These are phyloP conservation scores for Boletus pseudo-olivaceus DNA, from an alignment of 768 basidiomycete species.

Conservation along the genomic window DNA sequence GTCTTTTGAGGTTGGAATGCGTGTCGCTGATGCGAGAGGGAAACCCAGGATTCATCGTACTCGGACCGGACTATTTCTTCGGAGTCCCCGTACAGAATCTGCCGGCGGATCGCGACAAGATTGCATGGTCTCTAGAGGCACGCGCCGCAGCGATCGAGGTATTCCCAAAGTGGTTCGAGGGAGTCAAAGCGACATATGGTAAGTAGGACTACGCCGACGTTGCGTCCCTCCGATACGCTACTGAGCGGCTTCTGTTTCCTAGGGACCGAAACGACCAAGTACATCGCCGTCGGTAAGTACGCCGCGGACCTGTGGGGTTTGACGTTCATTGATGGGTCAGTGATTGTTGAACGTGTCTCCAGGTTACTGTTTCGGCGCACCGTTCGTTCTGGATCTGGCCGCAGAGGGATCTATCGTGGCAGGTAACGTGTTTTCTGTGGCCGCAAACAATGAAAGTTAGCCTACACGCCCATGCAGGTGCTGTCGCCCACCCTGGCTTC, in stretches of 20 bases:
- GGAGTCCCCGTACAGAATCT: slow-evolving; percentile 46
- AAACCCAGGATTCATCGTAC: slow-evolving; percentile 49
- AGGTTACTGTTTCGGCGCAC: slow-evolving; percentile 60
- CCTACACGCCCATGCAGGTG: slow-evolving; percentile 27
- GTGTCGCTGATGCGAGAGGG: background rate
- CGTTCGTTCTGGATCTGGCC: slow-evolving; percentile 45
- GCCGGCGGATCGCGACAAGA: slow-evolving; percentile 32
- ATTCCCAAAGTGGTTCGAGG: slow-evolving; percentile 49
- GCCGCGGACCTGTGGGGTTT: background rate
- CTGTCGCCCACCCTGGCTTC: slow-evolving; percentile 52
- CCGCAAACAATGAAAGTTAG: background rate
- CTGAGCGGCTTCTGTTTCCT: background rate
- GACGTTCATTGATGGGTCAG: background rate
- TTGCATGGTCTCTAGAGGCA: slow-evolving; percentile 41
- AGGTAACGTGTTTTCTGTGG: slow-evolving; percentile 28
- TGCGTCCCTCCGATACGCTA: background rate
- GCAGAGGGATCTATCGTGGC: slow-evolving; percentile 43
- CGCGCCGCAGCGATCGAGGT: slow-evolving; percentile 35
- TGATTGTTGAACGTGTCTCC: background rate
- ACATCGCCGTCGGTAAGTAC: slow-evolving; percentile 40
- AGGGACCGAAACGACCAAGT: slow-evolving; percentile 34
- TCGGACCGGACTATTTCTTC: slow-evolving; percentile 61
- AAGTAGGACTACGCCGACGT: background rate
- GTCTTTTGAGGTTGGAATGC: background rate
- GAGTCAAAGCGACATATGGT: slow-evolving; percentile 47